phyloP scores from a whole-genome alignment of 768 basidiomycete genomes.

The Paxillus involutus region DNA sequence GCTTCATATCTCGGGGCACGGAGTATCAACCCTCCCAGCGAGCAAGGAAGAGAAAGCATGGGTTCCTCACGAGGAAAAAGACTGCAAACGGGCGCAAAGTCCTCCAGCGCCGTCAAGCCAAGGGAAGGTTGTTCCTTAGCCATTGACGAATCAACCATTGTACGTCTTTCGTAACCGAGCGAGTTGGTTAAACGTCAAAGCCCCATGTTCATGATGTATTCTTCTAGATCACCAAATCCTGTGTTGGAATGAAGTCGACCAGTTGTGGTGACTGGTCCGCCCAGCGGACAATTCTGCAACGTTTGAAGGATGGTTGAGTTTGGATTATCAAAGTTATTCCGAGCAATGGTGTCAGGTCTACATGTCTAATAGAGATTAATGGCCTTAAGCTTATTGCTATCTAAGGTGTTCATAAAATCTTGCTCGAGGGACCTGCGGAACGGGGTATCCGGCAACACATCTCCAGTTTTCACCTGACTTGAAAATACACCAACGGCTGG shows the following conservation, averaged over 20 bases:
- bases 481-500: neutral
- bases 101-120: conserved; percentile 64
- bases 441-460: neutral
- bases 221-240: too few species aligned
- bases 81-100: conserved; percentile 70
- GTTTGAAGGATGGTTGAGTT: too few species aligned
- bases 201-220: too few species aligned
- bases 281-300: too few species aligned
- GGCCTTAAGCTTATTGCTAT: conserved; percentile 22
- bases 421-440: conserved; percentile 13
- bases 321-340: too few species aligned
- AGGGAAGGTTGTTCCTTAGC: conserved; percentile 76
- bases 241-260: too few species aligned
- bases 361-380: conserved; percentile 20
- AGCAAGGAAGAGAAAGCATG: conserved; percentile 89
- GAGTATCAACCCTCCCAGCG: conserved; percentile 98
- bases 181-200: too few species aligned
- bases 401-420: conserved; percentile 10
- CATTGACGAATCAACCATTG: conserved; percentile 49
- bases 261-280: too few species aligned
- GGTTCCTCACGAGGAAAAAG: conserved; percentile 79
- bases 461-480: conserved; percentile 8
- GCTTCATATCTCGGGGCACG: conserved; percentile 72
- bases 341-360: too few species aligned
- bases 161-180: conserved; percentile 6